A percentile compares a stretch with the other conserved stretches of the same genome.
These are phyloP conservation scores for Camellia japonica DNA, from an alignment of 148 eudicot species.

Conservation along the genomic window DNA sequence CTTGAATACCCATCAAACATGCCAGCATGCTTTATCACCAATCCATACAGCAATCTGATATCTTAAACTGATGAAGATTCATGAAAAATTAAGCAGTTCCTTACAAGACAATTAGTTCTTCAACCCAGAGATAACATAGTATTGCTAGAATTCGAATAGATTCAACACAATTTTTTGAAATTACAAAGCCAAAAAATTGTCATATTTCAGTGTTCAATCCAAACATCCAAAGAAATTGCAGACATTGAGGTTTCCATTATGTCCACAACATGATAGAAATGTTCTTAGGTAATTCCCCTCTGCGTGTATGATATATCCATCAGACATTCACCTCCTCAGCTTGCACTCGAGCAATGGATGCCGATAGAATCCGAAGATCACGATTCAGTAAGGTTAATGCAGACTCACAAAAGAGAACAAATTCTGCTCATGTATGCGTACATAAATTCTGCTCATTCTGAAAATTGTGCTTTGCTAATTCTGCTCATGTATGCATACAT, in stretches of 20 bases:
- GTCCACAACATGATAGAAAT: neutral
- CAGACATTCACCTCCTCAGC: slow-evolving; percentile 38
- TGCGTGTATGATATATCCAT: neutral
- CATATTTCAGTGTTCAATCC: slow-evolving; percentile 4
- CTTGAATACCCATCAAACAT: no score
- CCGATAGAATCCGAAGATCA: slow-evolving; percentile 86
- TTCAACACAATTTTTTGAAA: neutral
- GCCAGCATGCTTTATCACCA: no score
- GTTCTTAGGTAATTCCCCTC: neutral
- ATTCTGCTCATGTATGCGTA: no score
- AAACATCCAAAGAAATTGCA: neutral
- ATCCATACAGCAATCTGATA: no score
- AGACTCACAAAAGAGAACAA: no score
- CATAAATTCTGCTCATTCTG: no score
- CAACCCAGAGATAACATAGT: no score
- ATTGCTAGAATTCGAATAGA: neutral
- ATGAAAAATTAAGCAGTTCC: neutral
- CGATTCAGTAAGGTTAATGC: slow-evolving; percentile 80
- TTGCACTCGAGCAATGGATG: slow-evolving; percentile 87
- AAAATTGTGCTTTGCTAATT: no score
- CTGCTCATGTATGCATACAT: no score
- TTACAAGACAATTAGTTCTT: neutral
- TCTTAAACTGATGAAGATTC: no score
- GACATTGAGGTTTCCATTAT: neutral
- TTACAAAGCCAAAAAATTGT: neutral